Conservation (phyloP, 2,329 filamentous ascomycete genomes). For the Aspergillus quadricinctus region DNA sequence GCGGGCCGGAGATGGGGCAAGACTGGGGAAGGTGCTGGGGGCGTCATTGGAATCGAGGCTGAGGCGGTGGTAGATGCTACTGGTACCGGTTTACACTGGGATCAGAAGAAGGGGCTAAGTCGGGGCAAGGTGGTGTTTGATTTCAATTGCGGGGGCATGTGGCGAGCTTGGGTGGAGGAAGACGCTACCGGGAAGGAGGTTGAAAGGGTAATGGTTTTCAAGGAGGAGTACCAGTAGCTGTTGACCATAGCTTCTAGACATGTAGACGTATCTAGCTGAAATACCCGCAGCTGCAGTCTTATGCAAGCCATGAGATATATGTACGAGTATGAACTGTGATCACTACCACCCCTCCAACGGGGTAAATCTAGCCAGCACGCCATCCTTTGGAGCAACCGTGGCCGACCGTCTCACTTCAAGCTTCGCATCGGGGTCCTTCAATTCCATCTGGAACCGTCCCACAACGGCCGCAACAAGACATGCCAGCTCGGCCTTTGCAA, state of each 20-base stretch:
- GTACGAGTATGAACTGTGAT: neutral
- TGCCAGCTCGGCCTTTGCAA: slow-evolving; percentile 80
- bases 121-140: slow-evolving; percentile 62
- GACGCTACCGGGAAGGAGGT: slow-evolving; percentile 25
- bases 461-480: slow-evolving; percentile 74
- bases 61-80: slow-evolving; percentile 55
- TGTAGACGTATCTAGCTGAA: neutral
- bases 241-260: neutral
- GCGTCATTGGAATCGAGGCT: slow-evolving; percentile 67
- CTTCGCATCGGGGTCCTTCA: slow-evolving; percentile 59
- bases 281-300: no score
- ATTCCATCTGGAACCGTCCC: slow-evolving; percentile 65
- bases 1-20: slow-evolving; percentile 69
- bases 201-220: slow-evolving; percentile 43
- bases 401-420: slow-evolving; percentile 65
- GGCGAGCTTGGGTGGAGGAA: slow-evolving; percentile 64
- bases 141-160: slow-evolving; percentile 86
- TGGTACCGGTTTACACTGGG: slow-evolving; percentile 44
- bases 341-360: slow-evolving; percentile 26
- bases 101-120: slow-evolving; percentile 30
- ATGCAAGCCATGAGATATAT: no score
- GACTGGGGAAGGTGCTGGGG: slow-evolving; percentile 76
- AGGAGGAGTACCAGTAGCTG: slow-evolving; percentile 31
- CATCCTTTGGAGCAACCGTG: slow-evolving; percentile 68
- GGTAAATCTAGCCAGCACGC: slow-evolving; percentile 65